Evolutionary conservation across 2,329 filamentous ascomycete genomes (phyloP).

Genomic region (Fusarium sp.): DNA sequence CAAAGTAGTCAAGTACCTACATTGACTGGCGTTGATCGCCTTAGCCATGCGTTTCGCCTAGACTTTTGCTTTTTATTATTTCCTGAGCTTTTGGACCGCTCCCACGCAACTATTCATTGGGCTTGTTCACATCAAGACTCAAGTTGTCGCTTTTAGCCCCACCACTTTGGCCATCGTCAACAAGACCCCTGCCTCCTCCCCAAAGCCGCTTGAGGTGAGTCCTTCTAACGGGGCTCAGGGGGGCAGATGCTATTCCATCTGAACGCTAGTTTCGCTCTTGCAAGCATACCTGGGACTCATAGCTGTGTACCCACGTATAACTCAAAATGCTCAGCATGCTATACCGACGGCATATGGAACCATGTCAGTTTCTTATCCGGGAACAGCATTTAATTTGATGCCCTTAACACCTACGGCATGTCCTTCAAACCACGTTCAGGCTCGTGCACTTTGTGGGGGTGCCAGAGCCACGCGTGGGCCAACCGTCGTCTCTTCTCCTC

Average conservation of each 20-base stretch:
- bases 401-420: slow-evolving; percentile 14
- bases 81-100: slow-evolving; percentile 27
- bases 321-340: slow-evolving; percentile 4
- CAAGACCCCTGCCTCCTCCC: slow-evolving; percentile 28
- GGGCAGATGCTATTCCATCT: not conserved
- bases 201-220: slow-evolving; percentile 12
- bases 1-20: slow-evolving; percentile 4
- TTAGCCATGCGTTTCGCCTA: slow-evolving; percentile 36
- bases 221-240: slow-evolving; percentile 17
- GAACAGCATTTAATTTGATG: slow-evolving; percentile 29
- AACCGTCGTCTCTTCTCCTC: slow-evolving; percentile 29
- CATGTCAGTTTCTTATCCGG: slow-evolving; percentile 18
- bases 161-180: slow-evolving; percentile 42
- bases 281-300: not conserved
- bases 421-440: slow-evolving; percentile 29
- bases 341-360: slow-evolving; percentile 5
- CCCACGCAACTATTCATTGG: slow-evolving; percentile 38
- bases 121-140: slow-evolving; percentile 15
- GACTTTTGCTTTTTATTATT: slow-evolving; percentile 31
- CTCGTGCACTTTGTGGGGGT: slow-evolving; percentile 33
- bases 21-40: slow-evolving; percentile 22
- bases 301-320: not conserved
- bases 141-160: slow-evolving; percentile 33
- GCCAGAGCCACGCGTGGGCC: slow-evolving; percentile 42
- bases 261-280: slow-evolving; percentile 8